Conservation (phyloP, 1,139 yeast genomes). For the Taphrina confusa region DNA sequence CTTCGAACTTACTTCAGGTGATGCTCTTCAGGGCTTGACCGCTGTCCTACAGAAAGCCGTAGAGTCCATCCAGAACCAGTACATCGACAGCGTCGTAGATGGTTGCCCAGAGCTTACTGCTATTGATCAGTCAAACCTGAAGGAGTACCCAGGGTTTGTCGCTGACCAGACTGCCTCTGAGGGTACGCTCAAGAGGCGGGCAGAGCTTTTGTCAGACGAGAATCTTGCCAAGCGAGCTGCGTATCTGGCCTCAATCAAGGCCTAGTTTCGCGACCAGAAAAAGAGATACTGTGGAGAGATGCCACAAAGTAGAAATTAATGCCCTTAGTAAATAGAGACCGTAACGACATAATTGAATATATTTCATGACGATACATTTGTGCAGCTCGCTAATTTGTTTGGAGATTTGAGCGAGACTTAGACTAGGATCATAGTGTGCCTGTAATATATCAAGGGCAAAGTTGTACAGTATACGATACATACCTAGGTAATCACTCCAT, state of each 20-base stretch:
- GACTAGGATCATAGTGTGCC: no score
- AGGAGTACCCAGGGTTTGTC: constrained; percentile 7
- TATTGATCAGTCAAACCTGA: neutral
- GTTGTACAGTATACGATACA: no score
- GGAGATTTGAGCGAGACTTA: no score
- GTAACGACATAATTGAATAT: no score
- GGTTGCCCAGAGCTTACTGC: constrained; percentile 4
- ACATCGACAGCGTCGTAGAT: neutral
- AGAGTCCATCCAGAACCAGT: constrained; percentile 10
- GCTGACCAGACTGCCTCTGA: constrained; percentile 3
- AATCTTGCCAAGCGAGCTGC: constrained; percentile 4
- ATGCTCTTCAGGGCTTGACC: constrained; percentile 9
- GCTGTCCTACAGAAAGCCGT: neutral
- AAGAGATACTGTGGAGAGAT: no score
- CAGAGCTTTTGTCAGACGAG: neutral
- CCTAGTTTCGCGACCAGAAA: no score
- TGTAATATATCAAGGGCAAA: no score
- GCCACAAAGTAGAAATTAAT: no score
- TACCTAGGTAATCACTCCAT: no score
- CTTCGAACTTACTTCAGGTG: neutral
- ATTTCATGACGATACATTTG: no score
- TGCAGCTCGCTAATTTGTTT: no score
- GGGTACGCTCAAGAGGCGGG: neutral
- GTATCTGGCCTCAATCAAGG: neutral
- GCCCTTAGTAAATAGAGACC: no score